These are phyloP conservation scores for Moringa oleifera DNA, from an alignment of 345 rosid species.

Conservation along the genomic window DNA sequence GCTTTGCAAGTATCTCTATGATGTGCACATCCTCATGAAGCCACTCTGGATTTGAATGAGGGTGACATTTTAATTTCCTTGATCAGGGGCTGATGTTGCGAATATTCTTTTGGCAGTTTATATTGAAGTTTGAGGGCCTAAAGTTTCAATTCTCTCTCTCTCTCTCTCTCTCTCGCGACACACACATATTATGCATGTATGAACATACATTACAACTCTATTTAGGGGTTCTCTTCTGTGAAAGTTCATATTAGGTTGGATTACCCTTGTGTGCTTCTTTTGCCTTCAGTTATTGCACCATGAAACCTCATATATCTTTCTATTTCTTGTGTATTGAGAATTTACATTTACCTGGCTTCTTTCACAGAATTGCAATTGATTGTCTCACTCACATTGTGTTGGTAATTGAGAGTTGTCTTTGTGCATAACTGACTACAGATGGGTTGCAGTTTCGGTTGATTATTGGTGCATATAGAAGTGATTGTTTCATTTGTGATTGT, in stretches of 20 bases:
- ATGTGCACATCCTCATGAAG: background rate
- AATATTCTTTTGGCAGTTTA: background rate
- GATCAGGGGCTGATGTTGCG: background rate
- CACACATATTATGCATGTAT: background rate
- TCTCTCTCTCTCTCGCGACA: background rate
- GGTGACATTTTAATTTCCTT: background rate
- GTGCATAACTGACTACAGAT: background rate
- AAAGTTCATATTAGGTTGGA: background rate
- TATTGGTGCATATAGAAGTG: background rate
- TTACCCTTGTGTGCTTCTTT: background rate
- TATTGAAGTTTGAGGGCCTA: background rate
- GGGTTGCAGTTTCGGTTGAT: too few species aligned
- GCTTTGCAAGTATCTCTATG: background rate
- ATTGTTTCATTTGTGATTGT: constrained; percentile 12
- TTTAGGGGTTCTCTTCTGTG: background rate
- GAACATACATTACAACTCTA: background rate
- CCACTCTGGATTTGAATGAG: background rate
- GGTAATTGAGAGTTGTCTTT: background rate
- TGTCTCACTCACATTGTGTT: background rate
- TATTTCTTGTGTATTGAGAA: background rate
- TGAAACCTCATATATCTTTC: background rate
- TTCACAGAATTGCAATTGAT: background rate
- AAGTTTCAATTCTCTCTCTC: background rate
- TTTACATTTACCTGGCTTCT: background rate
- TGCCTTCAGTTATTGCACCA: background rate